phyloP scores from a whole-genome alignment of 2,329 filamentous ascomycete species.

The Parascedosporium putredinis region DNA sequence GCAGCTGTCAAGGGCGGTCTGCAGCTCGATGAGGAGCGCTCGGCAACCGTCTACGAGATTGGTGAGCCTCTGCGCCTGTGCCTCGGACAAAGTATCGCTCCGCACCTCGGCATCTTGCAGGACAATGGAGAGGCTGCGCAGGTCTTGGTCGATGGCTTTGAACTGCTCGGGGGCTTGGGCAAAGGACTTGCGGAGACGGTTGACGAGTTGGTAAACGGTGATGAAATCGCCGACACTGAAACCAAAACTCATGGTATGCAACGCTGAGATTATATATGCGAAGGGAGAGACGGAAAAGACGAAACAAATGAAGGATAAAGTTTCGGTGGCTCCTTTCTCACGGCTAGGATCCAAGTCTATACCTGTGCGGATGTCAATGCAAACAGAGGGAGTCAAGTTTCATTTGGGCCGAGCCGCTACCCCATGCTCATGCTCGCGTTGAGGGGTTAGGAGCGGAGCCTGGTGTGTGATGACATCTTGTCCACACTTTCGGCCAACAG shows the following conservation, averaged over 20 bases:
- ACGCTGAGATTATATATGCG: too few relatives aligned
- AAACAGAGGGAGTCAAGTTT: too few relatives aligned
- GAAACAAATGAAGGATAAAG: too few relatives aligned
- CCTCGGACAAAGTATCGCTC: background rate
- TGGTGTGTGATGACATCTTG: too few relatives aligned
- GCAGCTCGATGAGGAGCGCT: background rate
- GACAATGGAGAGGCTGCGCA: background rate
- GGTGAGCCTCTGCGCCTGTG: background rate
- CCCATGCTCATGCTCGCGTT: too few relatives aligned
- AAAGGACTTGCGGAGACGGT: background rate
- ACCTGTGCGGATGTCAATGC: too few relatives aligned
- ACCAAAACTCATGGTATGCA: background rate
- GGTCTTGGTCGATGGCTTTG: background rate
- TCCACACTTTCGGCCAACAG: too few relatives aligned
- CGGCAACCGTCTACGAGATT: background rate
- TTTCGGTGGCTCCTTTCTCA: too few relatives aligned
- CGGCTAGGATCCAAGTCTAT: too few relatives aligned
- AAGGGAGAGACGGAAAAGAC: too few relatives aligned
- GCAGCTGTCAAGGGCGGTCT: background rate
- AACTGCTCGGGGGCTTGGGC: background rate
- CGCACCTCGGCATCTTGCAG: background rate
- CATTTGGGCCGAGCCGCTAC: too few relatives aligned
- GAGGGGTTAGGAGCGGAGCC: too few relatives aligned
- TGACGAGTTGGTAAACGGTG: background rate
- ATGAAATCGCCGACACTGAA: background rate